Base-by-base conservation (phyloP, 2,329 filamentous ascomycete genomes). In the Neonectria ditissima region DNA sequence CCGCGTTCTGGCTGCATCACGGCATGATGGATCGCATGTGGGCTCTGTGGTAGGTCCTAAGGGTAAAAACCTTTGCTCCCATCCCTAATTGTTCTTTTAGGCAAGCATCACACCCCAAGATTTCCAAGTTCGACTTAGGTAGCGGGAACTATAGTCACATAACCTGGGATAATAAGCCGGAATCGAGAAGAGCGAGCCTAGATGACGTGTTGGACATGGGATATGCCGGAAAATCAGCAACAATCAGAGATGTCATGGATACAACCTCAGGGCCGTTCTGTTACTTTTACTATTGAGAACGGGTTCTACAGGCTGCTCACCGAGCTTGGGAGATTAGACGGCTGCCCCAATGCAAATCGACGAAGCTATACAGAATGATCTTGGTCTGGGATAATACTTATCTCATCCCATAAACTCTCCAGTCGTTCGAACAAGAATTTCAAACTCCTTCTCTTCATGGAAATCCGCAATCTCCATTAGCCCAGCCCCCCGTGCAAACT, bases 1-100 rank as follows among this genome's bases (percentile, higher is more conserved):
- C 75, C 1, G 69, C 65, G 8, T 75, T 75, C 63, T 75, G 66
- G 50, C 56, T 72, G 2, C 73, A 74, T 55, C 72, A 75, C 47
- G 66, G 65, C 10, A 72, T 71, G 68, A 70, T 75, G 24, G 73
- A 75, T 55, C 72, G 73, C n/a, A 67, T 74, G 26, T 75, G 72
- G 68, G 67, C 67, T 39, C 59, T 71, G n/a, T 75, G 74, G 74
- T 61, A 62, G 14, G 60, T 37, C 10, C 22, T 18, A 4, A 16
- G 10, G 13, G 18, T 24, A 14, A 10, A 13, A 10, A 22, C 14
- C 7, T 10, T 14, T 24, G 0, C 18, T 44, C 24, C 4, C 18
- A 32, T 32, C 30, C 30, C 9, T 22, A 18, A 20, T 18, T 18
- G 10, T 10, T 22, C 6, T 18, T 22, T 11, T 8, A 44, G 41